Evolutionary conservation across 768 basidiomycete genomes (phyloP), one percentile per base, ranked within the genome.

Genomic region (Gymnopilus dilepis): DNA sequence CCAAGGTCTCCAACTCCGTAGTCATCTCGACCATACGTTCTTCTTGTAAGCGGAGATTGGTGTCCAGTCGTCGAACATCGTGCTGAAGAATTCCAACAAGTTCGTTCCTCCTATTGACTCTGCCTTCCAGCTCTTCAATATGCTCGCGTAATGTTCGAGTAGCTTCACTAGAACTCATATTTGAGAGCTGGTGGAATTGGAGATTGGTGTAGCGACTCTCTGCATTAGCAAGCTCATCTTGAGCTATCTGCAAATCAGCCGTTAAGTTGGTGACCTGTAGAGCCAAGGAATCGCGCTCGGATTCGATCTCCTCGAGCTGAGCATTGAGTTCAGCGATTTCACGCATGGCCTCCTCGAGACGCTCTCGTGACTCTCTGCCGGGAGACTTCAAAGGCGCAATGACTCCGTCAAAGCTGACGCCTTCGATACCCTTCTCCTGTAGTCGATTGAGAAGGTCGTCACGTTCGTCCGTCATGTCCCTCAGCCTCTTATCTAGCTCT

Each of bases 81-180:
- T 93, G 90, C 61, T 92, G 91, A 58, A 90, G 89, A 54, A 90
- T 80, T 11, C 86, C 88, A 65, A 94, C 87, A 69, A 91, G 89
- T 64, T 92, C 87, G 3, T 86, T 91, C 38, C 87, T 80, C 45
- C 90, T 78, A 63, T 82, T 65, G 26, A 94, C 81, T 7, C 90
- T 85, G 12, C 69, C 74, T 64, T 94, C 88, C 26, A 91, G 84
- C 60, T 91, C 87, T 58, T 84, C 81, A 63, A 94, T 85, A 62
- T 92, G 90, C 9, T 80, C 76, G 38, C 83, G 83, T 38, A 92
- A 77, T 17, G 84, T 77, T 5, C 76, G 79, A 24, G 82, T 82
- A 9, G 83, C 85, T 60, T 86, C 83, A 17, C 78, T 79, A 11
- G 82, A 76, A 0, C 88, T 81, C 84, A 91, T 86, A 11, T 79